Evolutionary conservation across 306 rosid species (phyloP).

Genomic region (Castanea sativa): DNA sequence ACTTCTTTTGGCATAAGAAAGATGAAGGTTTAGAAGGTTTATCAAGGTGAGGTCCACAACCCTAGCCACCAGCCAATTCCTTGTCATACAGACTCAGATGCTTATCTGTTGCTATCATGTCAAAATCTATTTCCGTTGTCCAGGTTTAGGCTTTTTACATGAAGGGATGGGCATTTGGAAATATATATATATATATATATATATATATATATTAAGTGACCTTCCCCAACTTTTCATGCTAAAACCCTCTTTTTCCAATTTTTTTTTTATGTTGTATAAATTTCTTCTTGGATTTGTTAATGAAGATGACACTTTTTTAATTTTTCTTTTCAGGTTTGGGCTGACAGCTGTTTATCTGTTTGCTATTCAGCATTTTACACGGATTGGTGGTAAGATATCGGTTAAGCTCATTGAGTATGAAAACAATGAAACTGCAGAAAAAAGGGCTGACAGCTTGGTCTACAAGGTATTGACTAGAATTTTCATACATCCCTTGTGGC

Average conservation of each 20-base stretch:
- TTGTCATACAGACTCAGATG: neutral
- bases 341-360: constrained; percentile 50
- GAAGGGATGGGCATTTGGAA: neutral
- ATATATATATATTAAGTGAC: too few relatives aligned
- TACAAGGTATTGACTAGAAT: constrained; percentile 66
- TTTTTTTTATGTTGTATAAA: neutral
- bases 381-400: constrained; percentile 71
- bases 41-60: neutral
- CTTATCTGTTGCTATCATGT: neutral
- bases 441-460: constrained; percentile 89
- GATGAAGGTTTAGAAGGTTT: neutral
- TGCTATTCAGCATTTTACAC: constrained; percentile 78
- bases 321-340: constrained; percentile 2
- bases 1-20: neutral
- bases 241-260: neutral
- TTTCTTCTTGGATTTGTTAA: neutral
- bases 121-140: neutral
- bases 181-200: too few relatives aligned
- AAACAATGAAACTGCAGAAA: constrained; percentile 81
- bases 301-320: neutral
- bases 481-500: neutral
- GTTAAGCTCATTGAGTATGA: constrained; percentile 78
- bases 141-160: neutral
- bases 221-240: neutral
- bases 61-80: neutral